Base-by-base conservation (phyloP, 2,329 filamentous ascomycete species). In the Corynespora cassiicola region DNA sequence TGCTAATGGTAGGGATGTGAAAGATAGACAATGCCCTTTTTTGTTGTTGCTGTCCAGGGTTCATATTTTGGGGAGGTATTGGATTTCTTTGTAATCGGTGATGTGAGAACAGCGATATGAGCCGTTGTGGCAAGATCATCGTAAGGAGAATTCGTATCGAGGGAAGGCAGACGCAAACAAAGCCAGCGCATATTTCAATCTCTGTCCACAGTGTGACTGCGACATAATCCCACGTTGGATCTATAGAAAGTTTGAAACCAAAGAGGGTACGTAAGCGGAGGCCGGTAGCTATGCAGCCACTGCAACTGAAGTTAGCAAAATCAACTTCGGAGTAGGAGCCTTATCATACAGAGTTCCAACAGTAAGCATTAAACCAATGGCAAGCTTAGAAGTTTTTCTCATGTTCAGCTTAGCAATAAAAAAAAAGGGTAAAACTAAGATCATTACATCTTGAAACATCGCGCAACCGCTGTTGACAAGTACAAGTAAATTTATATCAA, bases 201-300 rank as follows among this genome's bases (percentile, higher is more conserved):
- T 47, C 56, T 3, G 59, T 61, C 56, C 57, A 63, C 3, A 58
- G 45, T 1, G 45, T 48, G 6, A 55, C 41, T 5, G 50, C 38
- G 1, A 52, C 47, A 22, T 61, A 61, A 26, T 59, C 52, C 56
- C 53, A 62, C 2, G 59, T 62, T 15, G 56, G 51, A 15, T 63
- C 58, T 14, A 56, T 40, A 2, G 50, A 56, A 9, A 56, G 51
- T 9, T 52, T 50, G 36, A 61, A 58, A 7, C 20, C 28, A 3
- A 51, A 39, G 23, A 65, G 38, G 8, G 52, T 42, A 9, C 43
- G 52, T 0, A 65, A 36, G 7, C 60, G 53, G 4, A 63, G 29
- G 6, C 63, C 52, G 2, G 56, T 63, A 6, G 58, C 52, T 11
- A 61, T 52, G 30, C 52, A 58, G 10, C 56, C 60, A 19, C 49